phyloP scores from a whole-genome alignment of 2,329 filamentous ascomycete genomes.

The Phaeosphaeriaceae sp. region DNA sequence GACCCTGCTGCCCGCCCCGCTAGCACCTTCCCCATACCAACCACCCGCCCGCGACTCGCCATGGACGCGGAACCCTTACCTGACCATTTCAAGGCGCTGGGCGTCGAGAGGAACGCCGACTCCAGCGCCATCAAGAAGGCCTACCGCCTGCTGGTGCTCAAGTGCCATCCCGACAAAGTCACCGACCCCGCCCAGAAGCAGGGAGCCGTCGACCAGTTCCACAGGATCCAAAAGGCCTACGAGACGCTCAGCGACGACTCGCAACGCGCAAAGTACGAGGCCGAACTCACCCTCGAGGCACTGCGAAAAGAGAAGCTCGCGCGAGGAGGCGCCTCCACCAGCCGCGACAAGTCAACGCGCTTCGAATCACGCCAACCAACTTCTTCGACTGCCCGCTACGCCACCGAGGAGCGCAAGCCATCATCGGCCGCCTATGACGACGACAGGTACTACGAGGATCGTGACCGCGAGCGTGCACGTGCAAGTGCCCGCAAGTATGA shows the following conservation, averaged over 20 bases:
- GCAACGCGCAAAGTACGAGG: slow-evolving; percentile 78
- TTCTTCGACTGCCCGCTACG: slow-evolving; percentile 33
- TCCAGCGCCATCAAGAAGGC: slow-evolving; percentile 75
- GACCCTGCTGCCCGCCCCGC: slow-evolving; percentile 7
- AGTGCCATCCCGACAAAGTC: slow-evolving; percentile 91
- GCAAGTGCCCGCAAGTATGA: slow-evolving; percentile 11
- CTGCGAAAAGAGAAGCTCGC: slow-evolving; percentile 64
- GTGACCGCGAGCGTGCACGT: slow-evolving; percentile 14
- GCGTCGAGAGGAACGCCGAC: slow-evolving; percentile 75
- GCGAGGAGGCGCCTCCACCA: slow-evolving; percentile 40
- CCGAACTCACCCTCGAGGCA: slow-evolving; percentile 71
- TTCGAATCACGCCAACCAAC: slow-evolving; percentile 43
- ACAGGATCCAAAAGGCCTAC: slow-evolving; percentile 90
- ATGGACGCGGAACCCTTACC: slow-evolving; percentile 57
- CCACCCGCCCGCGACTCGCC: slow-evolving; percentile 45
- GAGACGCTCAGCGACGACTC: slow-evolving; percentile 83
- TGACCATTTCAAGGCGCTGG: slow-evolving; percentile 82
- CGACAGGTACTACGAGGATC: slow-evolving; percentile 49
- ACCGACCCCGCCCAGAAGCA: slow-evolving; percentile 81
- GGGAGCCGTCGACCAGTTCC: slow-evolving; percentile 84
- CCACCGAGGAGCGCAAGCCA: slow-evolving; percentile 32
- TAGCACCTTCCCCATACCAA: slow-evolving; percentile 8
- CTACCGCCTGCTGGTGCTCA: slow-evolving; percentile 85
- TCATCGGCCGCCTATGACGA: slow-evolving; percentile 34
- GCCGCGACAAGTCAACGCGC: slow-evolving; percentile 40